Evolutionary conservation across 106 monocot species (phyloP), one percentile per base, ranked within the genome.

Genomic region (Acorus calamus): DNA sequence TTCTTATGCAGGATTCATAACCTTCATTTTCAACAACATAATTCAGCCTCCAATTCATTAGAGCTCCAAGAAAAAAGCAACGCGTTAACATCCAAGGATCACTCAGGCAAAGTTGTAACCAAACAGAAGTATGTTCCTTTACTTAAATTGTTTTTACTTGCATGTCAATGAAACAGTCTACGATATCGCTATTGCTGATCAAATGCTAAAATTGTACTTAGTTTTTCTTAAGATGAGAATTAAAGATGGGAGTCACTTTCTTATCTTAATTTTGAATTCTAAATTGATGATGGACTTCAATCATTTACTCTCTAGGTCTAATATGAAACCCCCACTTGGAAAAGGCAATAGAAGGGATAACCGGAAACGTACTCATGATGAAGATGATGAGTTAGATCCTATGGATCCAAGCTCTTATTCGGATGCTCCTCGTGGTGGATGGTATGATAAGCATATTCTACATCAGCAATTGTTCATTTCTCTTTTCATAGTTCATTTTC

Each of bases 321-420:
- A 54, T 81, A 65, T 61, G 46, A 98, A 86, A 73, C 92, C 98
- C 12, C 91, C 91, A 58, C 11, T 59, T 52, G 85, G 77, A 42
- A 92, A 71, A 81, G 82, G 80, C 10, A 67, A 72, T 54, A 86
- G 49, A 70, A 72, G 47, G 60, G 80, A 75, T 7, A 64, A 61
- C 52, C 68, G 69, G 50, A 98, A 98, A 74, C 76, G 98, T 72
- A 14, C 47, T 56, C 60, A 73, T 50, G 43, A 62, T 3, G 92
- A 88, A 55, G 91, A 88, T 75, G 98, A 98, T 75, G 98, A 92
- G 60, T 66, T 98, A 68, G 98, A 98, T 50, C 98, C 98, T 2
- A 98, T 92, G 98, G 98, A 98, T 77, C 98, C 98, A 44, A 98
- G 98, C 73, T 88, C 98, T 62, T 98, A 98, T 69, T 98, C 98